These are phyloP conservation scores for Syzygium aromaticum DNA, from an alignment of 345 rosid genomes.

Conservation along the genomic window DNA sequence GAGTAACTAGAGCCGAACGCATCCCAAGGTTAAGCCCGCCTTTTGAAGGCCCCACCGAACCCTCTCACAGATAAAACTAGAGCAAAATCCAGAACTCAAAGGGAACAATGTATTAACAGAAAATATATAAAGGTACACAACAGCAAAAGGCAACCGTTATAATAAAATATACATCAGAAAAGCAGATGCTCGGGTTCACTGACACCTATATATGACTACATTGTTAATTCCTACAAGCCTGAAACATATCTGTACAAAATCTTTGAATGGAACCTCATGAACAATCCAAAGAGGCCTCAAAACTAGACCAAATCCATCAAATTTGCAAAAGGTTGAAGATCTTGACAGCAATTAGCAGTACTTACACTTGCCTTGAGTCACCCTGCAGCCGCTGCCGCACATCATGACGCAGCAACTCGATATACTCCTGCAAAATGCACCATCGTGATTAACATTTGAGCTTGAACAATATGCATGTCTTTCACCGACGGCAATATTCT, in stretches of 20 bases:
- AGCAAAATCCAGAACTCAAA: not conserved
- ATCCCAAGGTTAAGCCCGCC: not conserved
- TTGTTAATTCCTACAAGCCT: not conserved
- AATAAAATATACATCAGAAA: not conserved
- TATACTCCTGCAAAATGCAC: conserved; percentile 48
- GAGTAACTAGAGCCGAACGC: not conserved
- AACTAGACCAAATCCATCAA: not conserved
- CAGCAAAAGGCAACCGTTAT: not conserved
- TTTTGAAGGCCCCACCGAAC: not conserved
- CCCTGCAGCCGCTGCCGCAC: conserved; percentile 26
- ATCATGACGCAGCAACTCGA: conserved; percentile 47
- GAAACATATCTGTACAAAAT: not conserved
- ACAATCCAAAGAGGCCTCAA: not conserved
- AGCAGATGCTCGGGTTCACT: not conserved
- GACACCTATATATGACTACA: not conserved
- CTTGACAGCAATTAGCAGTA: not conserved
- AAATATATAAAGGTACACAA: not conserved
- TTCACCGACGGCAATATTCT: not conserved
- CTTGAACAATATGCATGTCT: not conserved
- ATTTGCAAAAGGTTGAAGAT: not conserved
- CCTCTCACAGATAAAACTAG: not conserved
- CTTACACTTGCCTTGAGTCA: conserved; percentile 5
- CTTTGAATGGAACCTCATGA: not conserved
- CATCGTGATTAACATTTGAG: not conserved
- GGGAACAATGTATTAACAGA: not conserved